phyloP scores from a whole-genome alignment of 2,329 filamentous ascomycete genomes.

The Penicillium concentricum region DNA sequence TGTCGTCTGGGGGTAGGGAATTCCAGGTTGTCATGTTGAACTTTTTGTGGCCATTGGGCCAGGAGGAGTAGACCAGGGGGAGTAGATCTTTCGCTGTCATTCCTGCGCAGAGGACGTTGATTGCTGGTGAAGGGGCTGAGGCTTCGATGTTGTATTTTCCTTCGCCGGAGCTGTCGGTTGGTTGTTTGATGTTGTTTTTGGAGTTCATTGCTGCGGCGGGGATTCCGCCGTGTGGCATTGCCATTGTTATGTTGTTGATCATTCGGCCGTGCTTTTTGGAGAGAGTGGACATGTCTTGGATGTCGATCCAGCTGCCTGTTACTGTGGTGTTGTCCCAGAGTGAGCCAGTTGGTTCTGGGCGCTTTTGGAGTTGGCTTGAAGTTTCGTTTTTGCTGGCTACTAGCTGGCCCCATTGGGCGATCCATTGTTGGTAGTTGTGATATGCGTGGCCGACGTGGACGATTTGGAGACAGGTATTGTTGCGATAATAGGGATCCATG shows the following conservation, averaged over 20 bases:
- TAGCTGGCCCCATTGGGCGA: conserved; percentile 55
- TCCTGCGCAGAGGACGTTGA: conserved; percentile 73
- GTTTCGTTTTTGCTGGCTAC: conserved; percentile 46
- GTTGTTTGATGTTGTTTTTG: conserved; percentile 68
- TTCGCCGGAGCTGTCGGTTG: conserved; percentile 61
- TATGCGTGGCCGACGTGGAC: conserved; percentile 67
- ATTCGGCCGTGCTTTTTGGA: conserved; percentile 55
- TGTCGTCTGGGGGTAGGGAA: conserved; percentile 30
- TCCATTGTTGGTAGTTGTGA: conserved; percentile 66
- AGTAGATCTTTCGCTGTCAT: conserved; percentile 58
- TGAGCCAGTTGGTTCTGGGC: conserved; percentile 62
- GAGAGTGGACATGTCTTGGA: conserved; percentile 53
- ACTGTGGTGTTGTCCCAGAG: conserved; percentile 73
- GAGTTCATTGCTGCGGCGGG: conserved; percentile 62
- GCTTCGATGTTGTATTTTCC: conserved; percentile 68
- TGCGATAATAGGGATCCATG: conserved; percentile 43
- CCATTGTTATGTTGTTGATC: conserved; percentile 73
- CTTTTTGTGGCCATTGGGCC: conserved; percentile 47
- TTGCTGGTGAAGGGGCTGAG: conserved; percentile 65
- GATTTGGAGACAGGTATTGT: conserved; percentile 64
- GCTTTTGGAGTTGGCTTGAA: conserved; percentile 41
- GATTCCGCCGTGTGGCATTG: conserved; percentile 72
- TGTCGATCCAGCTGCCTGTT: conserved; percentile 66
- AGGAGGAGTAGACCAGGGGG: conserved; percentile 64
- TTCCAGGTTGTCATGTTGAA: conserved; percentile 32